Conservation (phyloP, 192 early-diverging fungal species). For the Diversispora epigaea region DNA sequence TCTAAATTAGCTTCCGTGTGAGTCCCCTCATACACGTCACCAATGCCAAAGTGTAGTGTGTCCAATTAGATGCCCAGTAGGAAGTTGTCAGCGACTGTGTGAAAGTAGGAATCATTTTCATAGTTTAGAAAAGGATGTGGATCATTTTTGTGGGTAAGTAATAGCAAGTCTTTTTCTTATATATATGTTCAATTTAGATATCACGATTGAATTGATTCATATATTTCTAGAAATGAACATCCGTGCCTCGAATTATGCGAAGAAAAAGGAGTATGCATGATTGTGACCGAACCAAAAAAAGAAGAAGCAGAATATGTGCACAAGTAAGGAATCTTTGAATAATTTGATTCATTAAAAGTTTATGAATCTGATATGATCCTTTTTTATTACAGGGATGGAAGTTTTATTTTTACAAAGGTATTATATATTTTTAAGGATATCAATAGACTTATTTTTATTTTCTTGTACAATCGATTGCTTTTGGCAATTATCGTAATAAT, state of each 20-base stretch:
- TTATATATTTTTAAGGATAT: conserved; percentile 18
- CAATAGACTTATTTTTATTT: not conserved
- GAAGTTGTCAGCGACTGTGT: conserved; percentile 5
- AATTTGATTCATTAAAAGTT: not conserved
- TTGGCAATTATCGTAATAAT: not conserved
- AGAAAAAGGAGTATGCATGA: conserved; percentile 28
- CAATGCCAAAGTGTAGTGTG: conserved; percentile 36
- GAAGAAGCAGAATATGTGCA: conserved; percentile 41
- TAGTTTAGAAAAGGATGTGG: conserved; percentile 2
- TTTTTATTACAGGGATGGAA: conserved; percentile 2
- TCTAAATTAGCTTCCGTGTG: conserved; percentile 25
- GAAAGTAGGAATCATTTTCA: conserved; percentile 24
- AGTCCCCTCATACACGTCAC: conserved; percentile 28
- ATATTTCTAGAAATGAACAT: conserved; percentile 27
- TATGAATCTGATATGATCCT: not conserved
- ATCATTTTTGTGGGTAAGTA: conserved; percentile 30
- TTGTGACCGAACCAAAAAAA: conserved; percentile 28
- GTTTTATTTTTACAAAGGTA: conserved; percentile 34
- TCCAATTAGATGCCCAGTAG: conserved; percentile 23
- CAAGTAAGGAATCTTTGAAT: conserved; percentile 10
- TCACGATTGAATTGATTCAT: not conserved
- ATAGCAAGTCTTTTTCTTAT: not conserved
- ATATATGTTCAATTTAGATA: not conserved
- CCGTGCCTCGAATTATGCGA: conserved; percentile 32
- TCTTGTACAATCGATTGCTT: not conserved